Percentiles rank a stretch among this genome's conserved stretches.
phyloP scores from a whole-genome alignment of 179 eudicot species.

The Gypsophila paniculata region DNA sequence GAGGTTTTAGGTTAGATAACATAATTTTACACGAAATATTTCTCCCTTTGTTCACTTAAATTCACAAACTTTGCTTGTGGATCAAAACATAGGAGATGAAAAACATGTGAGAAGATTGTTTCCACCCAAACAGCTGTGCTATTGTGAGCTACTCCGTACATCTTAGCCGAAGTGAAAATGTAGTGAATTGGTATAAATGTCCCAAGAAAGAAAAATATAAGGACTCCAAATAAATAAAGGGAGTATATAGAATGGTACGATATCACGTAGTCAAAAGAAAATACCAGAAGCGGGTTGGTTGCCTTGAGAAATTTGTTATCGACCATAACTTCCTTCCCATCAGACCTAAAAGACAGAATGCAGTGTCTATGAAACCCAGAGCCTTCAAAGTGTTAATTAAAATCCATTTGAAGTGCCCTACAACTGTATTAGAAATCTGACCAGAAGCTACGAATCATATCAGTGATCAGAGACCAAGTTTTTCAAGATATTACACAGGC shows the following conservation, averaged over 20 bases:
- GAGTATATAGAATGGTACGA: background rate
- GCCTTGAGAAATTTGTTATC: slow-evolving; percentile 88
- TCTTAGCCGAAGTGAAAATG: no score
- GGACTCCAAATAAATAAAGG: background rate
- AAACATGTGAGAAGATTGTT: no score
- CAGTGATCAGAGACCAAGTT: no score
- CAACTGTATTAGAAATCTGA: background rate
- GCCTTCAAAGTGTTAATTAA: background rate
- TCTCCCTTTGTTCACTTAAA: no score
- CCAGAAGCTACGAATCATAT: background rate
- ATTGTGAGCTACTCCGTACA: no score
- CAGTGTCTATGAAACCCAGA: slow-evolving; percentile 7
- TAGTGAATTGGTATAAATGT: no score
- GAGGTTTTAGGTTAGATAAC: slow-evolving; percentile 7
- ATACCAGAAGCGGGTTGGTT: slow-evolving; percentile 76
- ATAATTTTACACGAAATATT: background rate
- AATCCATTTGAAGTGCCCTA: background rate
- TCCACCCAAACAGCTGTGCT: no score
- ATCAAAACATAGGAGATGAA: no score
- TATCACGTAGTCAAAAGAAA: slow-evolving; percentile 10
- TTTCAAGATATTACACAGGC: no score
- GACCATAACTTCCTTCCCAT: slow-evolving; percentile 79
- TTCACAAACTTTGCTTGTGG: no score
- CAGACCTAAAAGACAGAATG: slow-evolving; percentile 52
- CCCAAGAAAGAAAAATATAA: no score